Base-by-base conservation (phyloP, 768 basidiomycete genomes). In the Boletus edulis region DNA sequence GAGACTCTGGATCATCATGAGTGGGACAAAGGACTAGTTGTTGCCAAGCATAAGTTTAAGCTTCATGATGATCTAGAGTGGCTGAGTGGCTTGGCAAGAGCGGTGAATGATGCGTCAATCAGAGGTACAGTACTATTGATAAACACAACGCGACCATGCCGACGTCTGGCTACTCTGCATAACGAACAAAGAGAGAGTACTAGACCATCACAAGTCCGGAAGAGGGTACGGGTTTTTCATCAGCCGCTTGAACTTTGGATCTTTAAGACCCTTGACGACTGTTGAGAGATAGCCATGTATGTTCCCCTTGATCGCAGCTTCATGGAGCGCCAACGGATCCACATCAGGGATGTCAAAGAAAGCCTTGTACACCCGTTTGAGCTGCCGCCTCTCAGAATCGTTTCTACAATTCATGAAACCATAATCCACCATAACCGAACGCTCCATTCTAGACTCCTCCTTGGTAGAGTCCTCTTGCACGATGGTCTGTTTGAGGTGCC, bases 321-420 rank as follows among this genome's bases (percentile, higher is more conserved):
- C 42, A 5, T 44, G 50, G 11, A 43, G 42, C 5, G 42, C 32
- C 41, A 51, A 44, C 11, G 42, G 32, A 27, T 43, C 50, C 5
- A 34, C 42, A 22, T 43, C 27, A 27, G 27, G 40, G n/a, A 8
- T 27, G 22, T 43, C 29, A 44, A 51, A 51, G 22, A 45, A 52
- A 1, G 51, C 35, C 37, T 20, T 37, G 43, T 52, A 52, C 3
- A 39, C 44, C 43, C 34, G 20, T n/a, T 29, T 37, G 5, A 52
- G 35, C 51, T 52, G 43, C 27, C 42, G 51, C 52, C 20, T 40
- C 20, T 46, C 52, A 9, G 38, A 46, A 5, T 31, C 47, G 11
- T 44, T 44, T 31, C 9, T 49, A 22, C 53, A 54, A 18, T 54
- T 49, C 11, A 31, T 37, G 53, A 54, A 49, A 12, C 53, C 53